A percentile compares a stretch with the other conserved stretches of the same genome.
These are phyloP conservation scores for Pseudozyma hubeiensis DNA, from an alignment of 1,284 basidiomycete genomes.

Conservation along the genomic window DNA sequence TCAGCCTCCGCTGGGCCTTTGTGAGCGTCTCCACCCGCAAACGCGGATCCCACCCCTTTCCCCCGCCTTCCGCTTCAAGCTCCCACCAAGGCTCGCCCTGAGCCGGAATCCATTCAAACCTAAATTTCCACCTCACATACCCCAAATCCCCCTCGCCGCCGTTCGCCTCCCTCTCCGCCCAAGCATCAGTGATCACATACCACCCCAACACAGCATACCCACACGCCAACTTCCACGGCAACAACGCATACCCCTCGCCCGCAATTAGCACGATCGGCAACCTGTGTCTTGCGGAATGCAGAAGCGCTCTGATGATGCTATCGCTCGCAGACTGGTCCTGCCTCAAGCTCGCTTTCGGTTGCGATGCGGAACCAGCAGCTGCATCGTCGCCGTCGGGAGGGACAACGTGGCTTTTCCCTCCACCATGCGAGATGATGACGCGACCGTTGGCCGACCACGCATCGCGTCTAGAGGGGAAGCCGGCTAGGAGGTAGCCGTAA, in stretches of 20 bases:
- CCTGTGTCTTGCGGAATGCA: conserved; percentile 30
- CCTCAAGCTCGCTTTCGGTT: conserved; percentile 4
- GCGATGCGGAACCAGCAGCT: background rate
- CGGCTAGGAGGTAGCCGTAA: conserved; percentile 52
- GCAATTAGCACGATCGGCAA: conserved; percentile 49
- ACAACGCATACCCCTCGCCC: conserved; percentile 38
- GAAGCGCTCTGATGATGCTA: conserved; percentile 35
- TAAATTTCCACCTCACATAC: conserved; percentile 53
- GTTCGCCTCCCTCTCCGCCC: conserved; percentile 38
- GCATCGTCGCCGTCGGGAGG: background rate
- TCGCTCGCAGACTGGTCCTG: conserved; percentile 43
- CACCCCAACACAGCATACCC: conserved; percentile 56
- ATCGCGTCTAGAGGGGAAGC: conserved; percentile 47
- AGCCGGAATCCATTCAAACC: conserved; percentile 50
- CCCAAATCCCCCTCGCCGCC: background rate
- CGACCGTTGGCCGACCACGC: conserved; percentile 35
- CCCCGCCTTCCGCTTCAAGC: background rate
- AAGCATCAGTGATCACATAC: conserved; percentile 54
- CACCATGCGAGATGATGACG: conserved; percentile 56
- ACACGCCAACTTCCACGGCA: conserved; percentile 40
- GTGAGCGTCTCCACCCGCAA: conserved; percentile 18
- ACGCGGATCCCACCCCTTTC: conserved; percentile 29
- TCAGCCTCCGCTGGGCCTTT: conserved; percentile 11
- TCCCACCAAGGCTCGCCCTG: conserved; percentile 53
- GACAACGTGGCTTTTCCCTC: conserved; percentile 32